Conservation (phyloP, 768 basidiomycete species). For the Mycena leptocephala region DNA sequence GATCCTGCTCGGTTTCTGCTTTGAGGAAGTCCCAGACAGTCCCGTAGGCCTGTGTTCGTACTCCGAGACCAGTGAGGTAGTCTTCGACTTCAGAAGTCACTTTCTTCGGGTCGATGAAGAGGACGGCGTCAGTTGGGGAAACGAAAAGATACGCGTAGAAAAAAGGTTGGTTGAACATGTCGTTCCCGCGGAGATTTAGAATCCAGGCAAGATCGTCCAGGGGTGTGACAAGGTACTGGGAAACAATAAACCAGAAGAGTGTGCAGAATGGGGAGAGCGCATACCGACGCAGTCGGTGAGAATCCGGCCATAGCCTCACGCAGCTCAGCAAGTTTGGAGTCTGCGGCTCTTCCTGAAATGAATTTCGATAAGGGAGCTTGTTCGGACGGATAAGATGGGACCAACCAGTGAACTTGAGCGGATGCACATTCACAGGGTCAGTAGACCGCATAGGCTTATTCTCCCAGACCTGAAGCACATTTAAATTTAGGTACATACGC, state of each 20-base stretch:
- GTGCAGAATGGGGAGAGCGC: conserved; percentile 46
- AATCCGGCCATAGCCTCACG: conserved; percentile 63
- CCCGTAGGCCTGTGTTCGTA: conserved; percentile 69
- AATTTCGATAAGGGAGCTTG: background rate
- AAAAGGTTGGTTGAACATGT: conserved; percentile 79
- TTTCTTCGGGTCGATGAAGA: conserved; percentile 71
- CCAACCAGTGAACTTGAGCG: conserved; percentile 60
- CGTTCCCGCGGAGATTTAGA: conserved; percentile 79
- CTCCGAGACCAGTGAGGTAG: conserved; percentile 61
- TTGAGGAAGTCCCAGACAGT: conserved; percentile 65
- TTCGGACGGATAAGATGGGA: background rate
- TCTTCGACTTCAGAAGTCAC: conserved; percentile 55
- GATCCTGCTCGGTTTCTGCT: conserved; percentile 65
- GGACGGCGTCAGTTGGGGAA: conserved; percentile 56
- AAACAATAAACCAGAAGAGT: conserved; percentile 56
- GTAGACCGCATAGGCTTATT: conserved; percentile 68
- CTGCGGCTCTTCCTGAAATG: conserved; percentile 54
- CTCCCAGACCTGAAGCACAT: conserved; percentile 54
- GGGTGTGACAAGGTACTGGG: conserved; percentile 68
- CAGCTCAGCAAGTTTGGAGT: conserved; percentile 68
- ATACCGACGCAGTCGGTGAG: conserved; percentile 58
- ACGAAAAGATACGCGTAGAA: conserved; percentile 83
- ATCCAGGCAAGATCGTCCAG: conserved; percentile 85
- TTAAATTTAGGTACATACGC: background rate
- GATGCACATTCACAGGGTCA: conserved; percentile 63